These are phyloP conservation scores for Apocynum venetum DNA, from an alignment of 257 asterid genomes.

Conservation along the genomic window DNA sequence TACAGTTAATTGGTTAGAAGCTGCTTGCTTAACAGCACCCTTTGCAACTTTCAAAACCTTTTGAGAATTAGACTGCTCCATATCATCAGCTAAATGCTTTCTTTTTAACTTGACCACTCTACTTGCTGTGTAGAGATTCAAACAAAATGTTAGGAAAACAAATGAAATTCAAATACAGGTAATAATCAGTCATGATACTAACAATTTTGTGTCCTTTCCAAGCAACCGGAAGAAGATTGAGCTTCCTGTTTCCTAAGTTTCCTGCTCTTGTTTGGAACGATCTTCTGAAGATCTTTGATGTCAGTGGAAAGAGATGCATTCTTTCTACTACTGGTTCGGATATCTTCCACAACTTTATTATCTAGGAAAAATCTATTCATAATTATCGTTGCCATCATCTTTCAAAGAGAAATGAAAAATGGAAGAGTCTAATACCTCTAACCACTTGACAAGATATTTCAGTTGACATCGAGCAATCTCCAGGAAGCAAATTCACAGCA, in stretches of 20 bases:
- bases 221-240: constrained; percentile 25
- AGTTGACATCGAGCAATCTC: constrained; percentile 28
- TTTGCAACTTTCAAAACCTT: constrained; percentile 51
- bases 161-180: constrained; percentile 8
- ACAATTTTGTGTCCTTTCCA: constrained; percentile 49
- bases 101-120: constrained; percentile 48
- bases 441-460: constrained; percentile 26
- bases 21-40: constrained; percentile 38
- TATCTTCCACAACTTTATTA: constrained; percentile 34
- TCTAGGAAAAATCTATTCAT: constrained; percentile 14
- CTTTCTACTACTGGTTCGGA: constrained; percentile 27
- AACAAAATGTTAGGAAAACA: constrained; percentile 9
- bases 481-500: constrained; percentile 26
- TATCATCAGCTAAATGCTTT: constrained; percentile 46
- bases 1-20: constrained; percentile 27
- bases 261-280: constrained; percentile 27
- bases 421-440: constrained; percentile 44
- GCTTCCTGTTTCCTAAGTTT: constrained; percentile 28
- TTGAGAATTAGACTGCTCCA: constrained; percentile 35
- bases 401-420: not conserved
- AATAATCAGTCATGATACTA: constrained; percentile 7
- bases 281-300: constrained; percentile 29
- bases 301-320: constrained; percentile 25
- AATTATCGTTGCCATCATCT: not conserved
- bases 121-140: constrained; percentile 35